Conservation (phyloP, 148 eudicot genomes). For the Fagopyrum tataricum region DNA sequence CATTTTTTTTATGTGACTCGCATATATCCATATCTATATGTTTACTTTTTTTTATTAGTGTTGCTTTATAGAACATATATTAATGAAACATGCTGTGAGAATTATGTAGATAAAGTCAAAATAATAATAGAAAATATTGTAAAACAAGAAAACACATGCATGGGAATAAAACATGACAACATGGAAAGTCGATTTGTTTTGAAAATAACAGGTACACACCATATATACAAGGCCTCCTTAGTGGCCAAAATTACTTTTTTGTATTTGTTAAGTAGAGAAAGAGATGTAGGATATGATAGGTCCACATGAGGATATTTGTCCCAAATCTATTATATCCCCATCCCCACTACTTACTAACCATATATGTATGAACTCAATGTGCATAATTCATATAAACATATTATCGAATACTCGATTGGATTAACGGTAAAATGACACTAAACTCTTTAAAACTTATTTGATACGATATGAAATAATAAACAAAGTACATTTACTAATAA, state of each 20-base stretch:
- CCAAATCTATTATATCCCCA: not conserved
- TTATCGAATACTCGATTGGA: not conserved
- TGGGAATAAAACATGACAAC: slow-evolving; percentile 12
- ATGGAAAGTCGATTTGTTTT: slow-evolving; percentile 6
- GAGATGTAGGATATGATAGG: not conserved
- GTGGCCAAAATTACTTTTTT: not conserved
- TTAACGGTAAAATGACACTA: no score
- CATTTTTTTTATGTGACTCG: no score
- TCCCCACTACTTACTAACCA: not conserved
- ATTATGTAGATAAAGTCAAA: slow-evolving; percentile 1
- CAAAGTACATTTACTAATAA: no score
- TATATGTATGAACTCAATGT: not conserved
- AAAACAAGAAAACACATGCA: not conserved
- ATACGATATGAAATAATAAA: no score
- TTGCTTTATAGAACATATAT: not conserved
- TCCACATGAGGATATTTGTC: slow-evolving; percentile 9
- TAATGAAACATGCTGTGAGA: not conserved
- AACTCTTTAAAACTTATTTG: no score
- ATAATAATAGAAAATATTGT: not conserved
- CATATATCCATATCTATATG: no score
- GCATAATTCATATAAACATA: not conserved
- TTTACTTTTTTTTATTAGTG: no score
- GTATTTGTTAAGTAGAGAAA: slow-evolving; percentile 9
- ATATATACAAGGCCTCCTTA: not conserved
- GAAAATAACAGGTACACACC: slow-evolving; percentile 3